Evolutionary conservation across 2,329 filamentous ascomycete species (phyloP).

Genomic region (Colletotrichum destructivum): DNA sequence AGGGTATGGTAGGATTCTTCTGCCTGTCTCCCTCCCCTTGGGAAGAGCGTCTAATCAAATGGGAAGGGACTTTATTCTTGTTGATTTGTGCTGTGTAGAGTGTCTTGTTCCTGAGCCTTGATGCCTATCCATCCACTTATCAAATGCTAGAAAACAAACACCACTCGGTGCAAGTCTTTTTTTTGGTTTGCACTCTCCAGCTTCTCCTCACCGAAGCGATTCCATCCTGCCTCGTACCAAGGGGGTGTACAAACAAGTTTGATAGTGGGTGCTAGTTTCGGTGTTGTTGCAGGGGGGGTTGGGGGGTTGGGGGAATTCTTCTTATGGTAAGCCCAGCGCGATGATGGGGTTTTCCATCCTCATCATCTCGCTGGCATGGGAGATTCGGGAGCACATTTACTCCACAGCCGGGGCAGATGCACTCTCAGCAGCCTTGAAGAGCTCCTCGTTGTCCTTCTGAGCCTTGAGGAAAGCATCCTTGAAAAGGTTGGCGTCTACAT

Average conservation of each 20-base stretch:
- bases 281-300: constrained; percentile 26
- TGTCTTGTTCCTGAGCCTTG: constrained; percentile 42
- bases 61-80: constrained; percentile 35
- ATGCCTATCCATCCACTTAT: constrained; percentile 39
- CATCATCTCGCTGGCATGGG: constrained; percentile 4
- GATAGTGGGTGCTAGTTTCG: constrained; percentile 37
- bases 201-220: constrained; percentile 29
- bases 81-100: constrained; percentile 35
- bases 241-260: constrained; percentile 34
- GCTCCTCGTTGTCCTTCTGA: constrained; percentile 93
- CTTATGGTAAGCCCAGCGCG: constrained; percentile 3
- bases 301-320: not conserved
- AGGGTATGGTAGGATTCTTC: constrained; percentile 33
- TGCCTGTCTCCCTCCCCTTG: constrained; percentile 30
- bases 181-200: constrained; percentile 34
- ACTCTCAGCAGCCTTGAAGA: constrained; percentile 73
- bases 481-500: constrained; percentile 91
- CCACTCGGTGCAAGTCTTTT: constrained; percentile 40
- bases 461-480: constrained; percentile 98
- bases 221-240: constrained; percentile 29
- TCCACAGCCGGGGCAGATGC: constrained; percentile 46
- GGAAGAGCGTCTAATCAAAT: constrained; percentile 29
- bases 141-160: constrained; percentile 38
- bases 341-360: constrained; percentile 21
- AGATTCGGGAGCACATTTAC: constrained; percentile 23